Base-by-base conservation (phyloP, 2,329 filamentous ascomycete species). In the Colletotrichum tofieldiae region DNA sequence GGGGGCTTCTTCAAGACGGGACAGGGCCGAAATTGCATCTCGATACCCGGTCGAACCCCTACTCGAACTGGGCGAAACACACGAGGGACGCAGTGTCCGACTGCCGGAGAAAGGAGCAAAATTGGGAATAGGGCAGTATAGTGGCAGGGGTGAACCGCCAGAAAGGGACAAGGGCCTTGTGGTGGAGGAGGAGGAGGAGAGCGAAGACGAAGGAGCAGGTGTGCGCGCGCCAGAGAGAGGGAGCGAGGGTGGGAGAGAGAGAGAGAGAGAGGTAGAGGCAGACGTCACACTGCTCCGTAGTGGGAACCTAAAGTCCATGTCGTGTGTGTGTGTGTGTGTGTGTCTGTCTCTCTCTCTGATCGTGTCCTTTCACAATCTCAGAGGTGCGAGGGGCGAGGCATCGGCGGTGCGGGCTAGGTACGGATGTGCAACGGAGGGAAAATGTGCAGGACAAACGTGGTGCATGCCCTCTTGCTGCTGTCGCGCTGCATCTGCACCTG, bases 41-140 rank as follows among this genome's bases (percentile, higher is more conserved):
- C 23, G 39, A 54, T 37, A 64, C 37, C 23, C 52, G 45, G 69
- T 55, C 58, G 59, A 52, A 51, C 18, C 45, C 47, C 47, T 12
- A 41, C 47, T n/a, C 2, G 60, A 52, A 54, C 59, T 60, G 65
- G 69, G 65, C 69, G 59, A 69, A 69, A 72, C 69, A 72, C 69
- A 69, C 65, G 65, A 72, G 59, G 45, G 39, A 62, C 20, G 59
- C 37, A 29, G 47, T 59, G 59, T 60, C 65, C 59, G 69, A 72
- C 69, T 72, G 65, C 69, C 69, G 69, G 69, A 72, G 65, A 26
- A 55, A 47, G 59, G 39, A 60, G 62, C 69, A 72, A 60, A 64
- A 72, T 72, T 61, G 39, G 69, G 69, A 29, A 72, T 69, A 72
- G 69, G 26, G 54, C 69, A 72, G 58, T 43, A 59, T 26, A 39